Conservation (phyloP, 2,329 filamentous ascomycete species). For the Cladosporium sp. region DNA sequence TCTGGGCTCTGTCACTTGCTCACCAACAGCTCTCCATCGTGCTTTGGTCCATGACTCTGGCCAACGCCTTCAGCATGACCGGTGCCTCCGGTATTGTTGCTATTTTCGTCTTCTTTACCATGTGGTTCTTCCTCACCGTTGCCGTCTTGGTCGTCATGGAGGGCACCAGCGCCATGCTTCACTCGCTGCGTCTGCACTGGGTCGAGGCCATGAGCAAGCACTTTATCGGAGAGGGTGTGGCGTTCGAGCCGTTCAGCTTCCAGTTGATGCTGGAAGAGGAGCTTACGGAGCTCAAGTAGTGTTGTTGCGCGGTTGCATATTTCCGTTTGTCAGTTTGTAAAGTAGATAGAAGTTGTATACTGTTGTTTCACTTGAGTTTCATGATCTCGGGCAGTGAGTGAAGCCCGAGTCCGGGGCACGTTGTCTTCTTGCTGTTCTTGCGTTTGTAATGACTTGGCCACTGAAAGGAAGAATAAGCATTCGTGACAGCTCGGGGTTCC, state of each 20-base stretch:
- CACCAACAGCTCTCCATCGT: constrained; percentile 97
- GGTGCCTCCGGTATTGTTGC: constrained; percentile 66
- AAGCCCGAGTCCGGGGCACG: background rate
- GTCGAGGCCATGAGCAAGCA: constrained; percentile 98
- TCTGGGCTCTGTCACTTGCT: constrained; percentile 94
- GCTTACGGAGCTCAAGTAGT: constrained; percentile 33
- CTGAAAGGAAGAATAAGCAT: too few species aligned
- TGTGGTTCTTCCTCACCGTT: constrained; percentile 85
- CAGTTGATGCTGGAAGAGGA: constrained; percentile 80
- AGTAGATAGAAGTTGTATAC: constrained; percentile 13
- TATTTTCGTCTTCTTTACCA: constrained; percentile 75
- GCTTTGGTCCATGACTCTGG: constrained; percentile 94
- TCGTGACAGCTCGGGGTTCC: too few species aligned
- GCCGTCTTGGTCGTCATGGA: constrained; percentile 89
- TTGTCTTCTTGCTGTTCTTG: too few species aligned
- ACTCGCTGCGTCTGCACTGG: constrained; percentile 88
- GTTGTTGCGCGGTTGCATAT: background rate
- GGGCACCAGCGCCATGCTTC: constrained; percentile 92
- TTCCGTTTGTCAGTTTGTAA: constrained; percentile 9
- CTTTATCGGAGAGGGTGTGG: constrained; percentile 78
- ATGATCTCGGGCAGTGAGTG: too few species aligned
- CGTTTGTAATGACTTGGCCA: too few species aligned
- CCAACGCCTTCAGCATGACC: constrained; percentile 63
- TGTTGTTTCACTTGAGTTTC: background rate
- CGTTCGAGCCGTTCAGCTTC: constrained; percentile 89